These are phyloP conservation scores for Thielaviopsis euricoi DNA, from an alignment of 2,329 filamentous ascomycete genomes.

Conservation along the genomic window DNA sequence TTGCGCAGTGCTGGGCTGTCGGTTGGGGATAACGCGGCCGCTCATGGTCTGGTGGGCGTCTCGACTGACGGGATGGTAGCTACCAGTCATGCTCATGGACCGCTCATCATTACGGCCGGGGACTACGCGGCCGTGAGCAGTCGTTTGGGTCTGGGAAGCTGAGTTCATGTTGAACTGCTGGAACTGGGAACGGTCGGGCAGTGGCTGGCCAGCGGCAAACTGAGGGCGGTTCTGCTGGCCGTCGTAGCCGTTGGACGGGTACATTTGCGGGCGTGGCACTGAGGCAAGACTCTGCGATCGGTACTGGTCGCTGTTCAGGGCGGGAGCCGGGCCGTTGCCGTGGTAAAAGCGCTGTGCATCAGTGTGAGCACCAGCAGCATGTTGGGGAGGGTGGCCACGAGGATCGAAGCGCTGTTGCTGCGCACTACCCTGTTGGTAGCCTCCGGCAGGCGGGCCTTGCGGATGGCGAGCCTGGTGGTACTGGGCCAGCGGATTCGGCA, in stretches of 20 bases:
- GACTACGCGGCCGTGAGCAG: slow-evolving; percentile 78
- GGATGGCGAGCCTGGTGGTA: slow-evolving; percentile 25
- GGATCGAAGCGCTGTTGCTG: slow-evolving; percentile 33
- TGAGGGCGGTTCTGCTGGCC: slow-evolving; percentile 40
- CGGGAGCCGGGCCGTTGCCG: slow-evolving; percentile 43
- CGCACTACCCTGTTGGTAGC: slow-evolving; percentile 4
- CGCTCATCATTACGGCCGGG: slow-evolving; percentile 85
- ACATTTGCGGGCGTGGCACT: slow-evolving; percentile 54
- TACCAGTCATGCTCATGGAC: slow-evolving; percentile 89
- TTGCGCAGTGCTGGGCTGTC: slow-evolving; percentile 28
- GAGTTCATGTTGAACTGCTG: slow-evolving; percentile 9
- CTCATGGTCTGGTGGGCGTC: slow-evolving; percentile 85
- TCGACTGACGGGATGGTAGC: slow-evolving; percentile 48
- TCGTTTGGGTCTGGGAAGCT: slow-evolving; percentile 48
- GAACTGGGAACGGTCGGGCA: slow-evolving; percentile 6
- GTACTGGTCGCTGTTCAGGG: slow-evolving; percentile 70
- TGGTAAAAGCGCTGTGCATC: slow-evolving; percentile 45
- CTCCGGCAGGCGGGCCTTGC: slow-evolving; percentile 28
- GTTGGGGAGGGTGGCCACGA: slow-evolving; percentile 33
- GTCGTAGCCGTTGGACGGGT: slow-evolving; percentile 43
- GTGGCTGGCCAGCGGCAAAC: not conserved
- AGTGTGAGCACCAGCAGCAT: slow-evolving; percentile 22
- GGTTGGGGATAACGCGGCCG: slow-evolving; percentile 74
- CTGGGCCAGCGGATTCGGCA: slow-evolving; percentile 26
- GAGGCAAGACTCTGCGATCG: slow-evolving; percentile 86